Evolutionary conservation across 2,329 filamentous ascomycete species (phyloP), one percentile per base, ranked within the genome.

Genomic region (Sporothrix luriei): DNA sequence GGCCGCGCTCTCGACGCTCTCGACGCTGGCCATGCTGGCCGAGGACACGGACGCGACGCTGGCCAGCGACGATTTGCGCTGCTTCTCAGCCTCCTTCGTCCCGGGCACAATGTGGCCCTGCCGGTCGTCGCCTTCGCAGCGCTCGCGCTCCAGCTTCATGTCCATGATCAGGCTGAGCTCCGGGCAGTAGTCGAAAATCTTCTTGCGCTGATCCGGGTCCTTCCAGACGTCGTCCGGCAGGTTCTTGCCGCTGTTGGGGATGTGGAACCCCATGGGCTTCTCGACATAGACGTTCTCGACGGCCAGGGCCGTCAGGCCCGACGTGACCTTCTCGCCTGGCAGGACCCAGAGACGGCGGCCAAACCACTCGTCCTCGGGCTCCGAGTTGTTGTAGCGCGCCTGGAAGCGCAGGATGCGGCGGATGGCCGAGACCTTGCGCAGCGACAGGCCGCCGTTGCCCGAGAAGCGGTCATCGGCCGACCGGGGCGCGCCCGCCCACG

Each of bases 291-390:
- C 75, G 69, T 82, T 80, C 74, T 87, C 84, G 14, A 85, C 82
- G 2, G 83, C 79, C 66, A 87, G 80, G 51, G 80, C 79, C 19
- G 82, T 78, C 19, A 73, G 75, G 73, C 76, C 76, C 10, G 78
- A 74, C 1, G 85, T 83, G 26, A 87, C 81, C 69, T 80, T 82
- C 10, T 82, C 82, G 24, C 81, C 82, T 0, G 84, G 83, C 38
- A 85, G 75, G 46, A 81, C 74, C 66, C 80, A 81, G 33, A 87
- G 74, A 2, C 84, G 80, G 71, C 80, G 80, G 14, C 82, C 81
- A 70, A 86, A 84, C 85, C 85, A 88, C 70, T 84, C 81, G 69
- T 87, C 85, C 74, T 87, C 85, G 51, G 84, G 78, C 49, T 82
- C 79, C 13, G 81, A 81, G 74, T 85, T 76, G 76, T 84, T 84